A percentile compares a stretch with the other conserved stretches of the same genome.
phyloP scores from a whole-genome alignment of 805 yeast genomes.

The Kodamaea sagamina region DNA sequence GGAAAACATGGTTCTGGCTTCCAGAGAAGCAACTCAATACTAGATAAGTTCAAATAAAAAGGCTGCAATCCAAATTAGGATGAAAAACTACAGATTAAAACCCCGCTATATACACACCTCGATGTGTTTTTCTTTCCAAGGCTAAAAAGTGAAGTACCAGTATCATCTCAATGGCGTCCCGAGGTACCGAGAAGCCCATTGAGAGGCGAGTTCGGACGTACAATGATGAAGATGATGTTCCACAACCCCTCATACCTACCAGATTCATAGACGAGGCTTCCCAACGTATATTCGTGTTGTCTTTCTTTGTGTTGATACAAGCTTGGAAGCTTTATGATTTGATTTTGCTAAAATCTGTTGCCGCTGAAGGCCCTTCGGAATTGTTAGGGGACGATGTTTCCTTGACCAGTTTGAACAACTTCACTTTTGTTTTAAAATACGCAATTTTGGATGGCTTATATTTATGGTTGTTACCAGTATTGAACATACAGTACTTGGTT shows the following conservation, averaged over 20 bases:
- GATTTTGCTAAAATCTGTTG: slow-evolving; percentile 53
- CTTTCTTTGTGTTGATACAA: slow-evolving; percentile 73
- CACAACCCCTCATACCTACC: slow-evolving; percentile 55
- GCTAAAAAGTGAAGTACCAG: background rate
- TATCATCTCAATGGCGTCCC: background rate
- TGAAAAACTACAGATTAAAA: background rate
- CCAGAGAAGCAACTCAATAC: too few species aligned
- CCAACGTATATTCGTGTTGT: slow-evolving; percentile 69
- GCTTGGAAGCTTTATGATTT: slow-evolving; percentile 82
- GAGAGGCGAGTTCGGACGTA: background rate
- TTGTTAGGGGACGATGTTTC: slow-evolving; percentile 28
- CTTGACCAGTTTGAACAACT: slow-evolving; percentile 46
- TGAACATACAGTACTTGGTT: slow-evolving; percentile 74
- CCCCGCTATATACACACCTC: slow-evolving; percentile 1
- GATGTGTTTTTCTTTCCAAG: slow-evolving; percentile 4
- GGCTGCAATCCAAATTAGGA: background rate
- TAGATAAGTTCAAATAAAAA: too few species aligned
- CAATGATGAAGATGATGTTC: slow-evolving; percentile 10
- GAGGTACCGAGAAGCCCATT: slow-evolving; percentile 1
- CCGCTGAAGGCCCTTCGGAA: slow-evolving; percentile 13
- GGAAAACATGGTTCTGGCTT: too few species aligned
- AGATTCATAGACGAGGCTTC: slow-evolving; percentile 68
- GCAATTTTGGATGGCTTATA: slow-evolving; percentile 70
- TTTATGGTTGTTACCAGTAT: slow-evolving; percentile 67
- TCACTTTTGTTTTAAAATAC: slow-evolving; percentile 69